Percentiles rank a stretch among this genome's conserved stretches.
Evolutionary conservation across 2,329 filamentous ascomycete species (phyloP).

Genomic region (Akanthomyces dipterigenus): DNA sequence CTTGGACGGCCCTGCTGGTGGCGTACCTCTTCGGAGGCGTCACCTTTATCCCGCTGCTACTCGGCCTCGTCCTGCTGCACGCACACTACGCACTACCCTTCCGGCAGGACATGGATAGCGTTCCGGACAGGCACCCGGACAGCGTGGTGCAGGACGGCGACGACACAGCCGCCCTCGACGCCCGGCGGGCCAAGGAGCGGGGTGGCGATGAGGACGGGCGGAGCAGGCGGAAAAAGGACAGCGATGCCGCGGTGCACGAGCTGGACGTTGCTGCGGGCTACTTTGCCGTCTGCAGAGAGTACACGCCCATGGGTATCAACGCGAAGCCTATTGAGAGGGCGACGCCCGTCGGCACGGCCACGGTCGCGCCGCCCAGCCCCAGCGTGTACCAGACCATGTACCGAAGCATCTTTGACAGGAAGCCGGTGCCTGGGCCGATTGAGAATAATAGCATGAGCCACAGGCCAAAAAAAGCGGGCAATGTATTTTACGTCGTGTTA

Average conservation of each 20-base stretch:
- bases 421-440: slow-evolving; percentile 40
- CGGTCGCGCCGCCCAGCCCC: slow-evolving; percentile 72
- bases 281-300: slow-evolving; percentile 92
- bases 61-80: slow-evolving; percentile 55
- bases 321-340: slow-evolving; percentile 84
- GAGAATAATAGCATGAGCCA: slow-evolving; percentile 44
- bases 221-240: slow-evolving; percentile 1
- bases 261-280: slow-evolving; percentile 81
- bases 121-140: slow-evolving; percentile 25
- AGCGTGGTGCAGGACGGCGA: slow-evolving; percentile 53
- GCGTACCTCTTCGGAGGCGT: slow-evolving; percentile 81
- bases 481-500: slow-evolving; percentile 88
- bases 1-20: slow-evolving; percentile 55
- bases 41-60: slow-evolving; percentile 73
- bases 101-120: slow-evolving; percentile 32
- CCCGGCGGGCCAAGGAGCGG: slow-evolving; percentile 54
- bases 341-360: slow-evolving; percentile 68
- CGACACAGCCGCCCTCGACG: slow-evolving; percentile 57
- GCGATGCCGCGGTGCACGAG: slow-evolving; percentile 31
- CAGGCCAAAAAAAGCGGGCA: slow-evolving; percentile 61
- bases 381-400: slow-evolving; percentile 99
- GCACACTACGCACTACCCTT: slow-evolving; percentile 62
- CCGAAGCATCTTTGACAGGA: slow-evolving; percentile 86
- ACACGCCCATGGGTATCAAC: slow-evolving; percentile 84
- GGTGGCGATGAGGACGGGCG: slow-evolving; percentile 28